Evolutionary conservation across 805 yeast species (phyloP), one percentile per base, ranked within the genome.

Genomic region (Candida namnaoensis): DNA sequence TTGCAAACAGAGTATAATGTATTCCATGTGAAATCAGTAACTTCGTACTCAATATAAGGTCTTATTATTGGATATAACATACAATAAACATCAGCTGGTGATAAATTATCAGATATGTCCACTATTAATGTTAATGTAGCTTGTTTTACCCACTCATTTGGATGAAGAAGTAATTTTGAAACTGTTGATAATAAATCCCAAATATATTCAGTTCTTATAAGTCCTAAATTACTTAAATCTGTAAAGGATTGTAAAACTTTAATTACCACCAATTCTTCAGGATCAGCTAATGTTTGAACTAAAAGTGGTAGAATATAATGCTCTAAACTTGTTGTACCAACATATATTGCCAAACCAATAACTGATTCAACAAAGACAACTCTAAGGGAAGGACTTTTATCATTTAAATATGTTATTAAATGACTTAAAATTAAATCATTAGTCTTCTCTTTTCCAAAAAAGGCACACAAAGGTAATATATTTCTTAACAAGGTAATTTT

Each of bases 381-480:
- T 44, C 95, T 68, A 23, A 93, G 65, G 19, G 77, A 72, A 0
- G 82, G 65, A 52, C 80, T 78, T 42, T 78, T 71, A 54, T 90
- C 96, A 58, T 93, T 93, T 47, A 93, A 63, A 54, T 88, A 93
- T 0, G 98, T 90, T 36, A 93, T 90, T 42, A 90, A 65, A 64
- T 93, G 98, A 37, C 96, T 88, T 38, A 93, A 62, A 23, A 93
- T 79, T 35, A 93, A 68, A 56, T 93, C 98, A 54, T 86, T 90
- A 0, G 96, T 83, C 49, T 80, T 85, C 41, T 87, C 95, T 42
- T 82, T 78, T 0, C 96, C 96, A 55, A 93, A 80, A 44, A 83
- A 84, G 9, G 80, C 69, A 51, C 96, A 87, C 4, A 93, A 59
- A 0, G 88, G 85, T 7, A 83, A 65, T n/a, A 90, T 81, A 45